Conservation (phyloP, 1,284 basidiomycete species). For the Irpex sp. region DNA sequence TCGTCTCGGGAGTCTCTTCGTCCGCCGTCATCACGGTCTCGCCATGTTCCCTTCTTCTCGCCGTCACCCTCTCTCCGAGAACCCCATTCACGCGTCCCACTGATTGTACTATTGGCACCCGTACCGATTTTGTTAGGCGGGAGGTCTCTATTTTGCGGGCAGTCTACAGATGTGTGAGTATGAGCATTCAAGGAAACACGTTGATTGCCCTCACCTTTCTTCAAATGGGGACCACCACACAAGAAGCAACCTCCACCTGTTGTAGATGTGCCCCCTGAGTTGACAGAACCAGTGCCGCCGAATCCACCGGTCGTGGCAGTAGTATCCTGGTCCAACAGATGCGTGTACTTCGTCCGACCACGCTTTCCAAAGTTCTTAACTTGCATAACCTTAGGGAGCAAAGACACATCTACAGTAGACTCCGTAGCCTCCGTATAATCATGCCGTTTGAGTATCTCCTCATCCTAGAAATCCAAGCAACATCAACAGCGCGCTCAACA, state of each 20-base stretch:
- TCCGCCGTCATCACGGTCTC: constrained; percentile 30
- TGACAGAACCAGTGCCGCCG: constrained; percentile 56
- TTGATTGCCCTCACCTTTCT: constrained; percentile 59
- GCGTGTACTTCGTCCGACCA: constrained; percentile 91
- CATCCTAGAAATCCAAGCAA: constrained; percentile 77
- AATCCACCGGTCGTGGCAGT: constrained; percentile 58
- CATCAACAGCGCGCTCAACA: too few relatives aligned
- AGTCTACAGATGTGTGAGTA: constrained; percentile 42
- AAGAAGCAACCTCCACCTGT: constrained; percentile 71
- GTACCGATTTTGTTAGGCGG: constrained; percentile 36
- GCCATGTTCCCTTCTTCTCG: constrained; percentile 35
- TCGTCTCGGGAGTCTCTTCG: constrained; percentile 12
- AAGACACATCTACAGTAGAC: constrained; percentile 78
- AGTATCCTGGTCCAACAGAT: constrained; percentile 93
- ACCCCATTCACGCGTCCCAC: constrained; percentile 35
- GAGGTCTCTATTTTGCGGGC: constrained; percentile 62
- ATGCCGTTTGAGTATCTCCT: constrained; percentile 78
- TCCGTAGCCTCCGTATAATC: constrained; percentile 90
- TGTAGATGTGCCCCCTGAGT: constrained; percentile 49
- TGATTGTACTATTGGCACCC: constrained; percentile 41
- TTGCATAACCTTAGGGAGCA: constrained; percentile 95
- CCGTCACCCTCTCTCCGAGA: constrained; percentile 17
- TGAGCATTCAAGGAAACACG: neutral
- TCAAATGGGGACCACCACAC: constrained; percentile 87
- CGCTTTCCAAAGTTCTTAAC: constrained; percentile 95